Evolutionary conservation across 148 eudicot species (phyloP), one percentile per base, ranked within the genome.

Genomic region (Tetragonia tetragonoides): DNA sequence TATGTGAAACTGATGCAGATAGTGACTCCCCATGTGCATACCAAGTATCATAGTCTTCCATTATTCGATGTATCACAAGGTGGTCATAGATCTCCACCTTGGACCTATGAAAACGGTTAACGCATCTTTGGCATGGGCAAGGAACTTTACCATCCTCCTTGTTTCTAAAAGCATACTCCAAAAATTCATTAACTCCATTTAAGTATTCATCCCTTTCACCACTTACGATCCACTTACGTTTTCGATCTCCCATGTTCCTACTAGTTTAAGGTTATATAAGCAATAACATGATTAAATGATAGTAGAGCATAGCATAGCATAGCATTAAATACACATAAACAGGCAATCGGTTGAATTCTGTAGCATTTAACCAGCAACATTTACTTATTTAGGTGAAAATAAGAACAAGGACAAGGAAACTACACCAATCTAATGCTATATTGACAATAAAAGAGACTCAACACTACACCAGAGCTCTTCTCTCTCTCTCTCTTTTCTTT

Each of bases 131-230:
- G 16, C 54, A 68, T 68, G 72, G 39, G 12, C 57, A 46, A 21
- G 57, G 57, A 47, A 70, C 59, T 21, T 47, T 70, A 1, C 54
- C 73, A 70, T 70, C 38, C 5, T 46, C 6, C 37, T 66, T 23
- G 1, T 70, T 46, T 46, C 57, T 70, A 47, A 70, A 68, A 41
- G 73, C 56, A 21, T 42, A 70, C 56, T 70, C 57, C 57, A 70
- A 70, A 70, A 70, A 70, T 47, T 59, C 63, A 59, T 59, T 59
- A 59, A 59, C 63, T 54, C 24, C 63, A 5, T 6, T 21, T 59
- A 59, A 59, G 24, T 59, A 59, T 59, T 59, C 63, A 59, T 59
- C 23, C 63, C 23, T 17, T 4, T 59, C 20, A 59, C 6, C 21
- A 59, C 23, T 59, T 3, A 6, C 63, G 20, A 59, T 59, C 63